Evolutionary conservation across 2,329 filamentous ascomycete species (phyloP).

Genomic region (Colletotrichum karsti): DNA sequence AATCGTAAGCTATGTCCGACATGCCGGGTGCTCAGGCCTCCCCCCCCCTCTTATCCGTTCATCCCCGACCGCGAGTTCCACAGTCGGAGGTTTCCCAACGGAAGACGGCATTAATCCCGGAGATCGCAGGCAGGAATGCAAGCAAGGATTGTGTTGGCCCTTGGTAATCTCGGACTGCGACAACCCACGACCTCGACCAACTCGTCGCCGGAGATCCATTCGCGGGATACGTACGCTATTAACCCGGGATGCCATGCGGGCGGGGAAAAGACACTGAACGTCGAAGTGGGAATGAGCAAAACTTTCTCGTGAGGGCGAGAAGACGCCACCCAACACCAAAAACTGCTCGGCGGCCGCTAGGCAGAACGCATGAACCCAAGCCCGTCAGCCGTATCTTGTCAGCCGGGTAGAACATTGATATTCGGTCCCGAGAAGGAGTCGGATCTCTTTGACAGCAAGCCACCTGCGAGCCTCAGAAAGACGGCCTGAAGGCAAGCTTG

Average conservation of each 20-base stretch:
- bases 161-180: neutral
- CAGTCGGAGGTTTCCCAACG: neutral
- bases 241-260: too few relatives aligned
- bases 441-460: neutral
- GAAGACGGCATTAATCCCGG: neutral
- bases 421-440: neutral
- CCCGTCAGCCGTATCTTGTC: neutral
- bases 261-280: neutral
- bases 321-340: neutral
- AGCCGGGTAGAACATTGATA: neutral
- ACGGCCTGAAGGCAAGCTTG: neutral
- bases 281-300: neutral
- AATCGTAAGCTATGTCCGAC: neutral
- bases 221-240: neutral
- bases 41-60: neutral
- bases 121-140: neutral
- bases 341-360: neutral
- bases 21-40: neutral
- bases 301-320: neutral
- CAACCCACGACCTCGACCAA: neutral
- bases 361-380: neutral
- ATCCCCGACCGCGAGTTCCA: neutral
- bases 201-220: neutral
- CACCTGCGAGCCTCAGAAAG: neutral
- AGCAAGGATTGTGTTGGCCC: neutral